Conservation (phyloP, 345 rosid genomes). For the Firmiana major region DNA sequence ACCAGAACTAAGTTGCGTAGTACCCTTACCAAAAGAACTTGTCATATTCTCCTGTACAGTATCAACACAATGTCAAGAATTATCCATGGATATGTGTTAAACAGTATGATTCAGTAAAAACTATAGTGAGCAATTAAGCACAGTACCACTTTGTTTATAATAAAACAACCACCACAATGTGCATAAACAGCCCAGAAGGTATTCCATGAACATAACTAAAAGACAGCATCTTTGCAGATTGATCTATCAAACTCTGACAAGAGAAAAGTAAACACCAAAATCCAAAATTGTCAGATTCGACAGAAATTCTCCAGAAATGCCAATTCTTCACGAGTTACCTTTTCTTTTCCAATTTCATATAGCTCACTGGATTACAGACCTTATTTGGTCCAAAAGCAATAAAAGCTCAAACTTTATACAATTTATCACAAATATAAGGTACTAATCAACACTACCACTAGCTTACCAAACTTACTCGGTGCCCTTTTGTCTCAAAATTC, state of each 20-base stretch:
- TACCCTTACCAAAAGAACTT: constrained; percentile 70
- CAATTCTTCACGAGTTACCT: not conserved
- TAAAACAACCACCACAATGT: not conserved
- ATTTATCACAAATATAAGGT: not conserved
- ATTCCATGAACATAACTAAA: too few species aligned
- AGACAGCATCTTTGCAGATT: not conserved
- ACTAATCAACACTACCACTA: not conserved
- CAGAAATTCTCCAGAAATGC: not conserved
- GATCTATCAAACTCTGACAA: not conserved
- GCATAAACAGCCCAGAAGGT: too few species aligned
- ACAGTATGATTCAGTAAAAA: not conserved
- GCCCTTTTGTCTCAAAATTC: constrained; percentile 77
- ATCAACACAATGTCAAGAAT: constrained; percentile 1
- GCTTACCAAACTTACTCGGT: constrained; percentile 57
- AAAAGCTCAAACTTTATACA: too few species aligned
- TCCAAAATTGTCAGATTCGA: not conserved
- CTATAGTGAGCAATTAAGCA: not conserved
- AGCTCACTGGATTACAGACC: not conserved
- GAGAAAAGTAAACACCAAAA: not conserved
- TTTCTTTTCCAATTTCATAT: not conserved
- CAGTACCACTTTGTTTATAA: not conserved
- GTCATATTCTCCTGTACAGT: constrained; percentile 71
- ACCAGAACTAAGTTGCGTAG: constrained; percentile 25
- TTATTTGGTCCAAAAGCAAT: not conserved
- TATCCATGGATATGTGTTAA: not conserved